Evolutionary conservation across 1,139 yeast species (phyloP), one percentile per base, ranked within the genome.

Genomic region (Saccharomyces pastorianus): DNA sequence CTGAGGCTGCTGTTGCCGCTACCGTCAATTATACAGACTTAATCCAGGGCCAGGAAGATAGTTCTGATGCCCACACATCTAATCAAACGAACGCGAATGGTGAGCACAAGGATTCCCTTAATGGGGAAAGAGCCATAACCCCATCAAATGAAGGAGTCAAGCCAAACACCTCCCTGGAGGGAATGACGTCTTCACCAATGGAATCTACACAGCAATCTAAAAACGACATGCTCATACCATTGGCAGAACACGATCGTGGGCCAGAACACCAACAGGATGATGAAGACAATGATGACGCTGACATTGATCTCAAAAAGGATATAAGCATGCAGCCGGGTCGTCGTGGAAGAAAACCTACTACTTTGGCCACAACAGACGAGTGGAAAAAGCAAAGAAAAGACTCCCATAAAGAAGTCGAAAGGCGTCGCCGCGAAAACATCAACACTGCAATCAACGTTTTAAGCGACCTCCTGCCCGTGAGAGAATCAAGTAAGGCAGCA

Each of bases 371-470:
- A 9, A 74, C 88, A 23, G 95, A 86, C 31, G 96, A 88, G 70
- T 90, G 96, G 96, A 91, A 86, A 68, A 81, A 81, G 61, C 81
- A 82, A 68, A 82, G 97, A 63, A 84, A 88, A 64, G 88, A 88
- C 64, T 91, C 89, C 71, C 99, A 93, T 75, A 93, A 93, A 72
- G 99, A 95, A 73, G 99, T 93, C 31, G 99, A 93, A 74, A 81
- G 97, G 67, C 83, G 98, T 65, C 84, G 99, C 68, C 83, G 99
- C 65, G 97, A 93, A 68, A 83, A 86, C 51, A 93, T 93, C 68
- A 93, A 91, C 72, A 78, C 80, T 52, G 98, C 98, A 11, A 91
- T 93, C 68, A 85, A 84, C 64, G 90, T 85, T 64, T 79, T 93
- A 63, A 88, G 96, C 46, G 81, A 82, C 50, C 75, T 72, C 44